Evolutionary conservation across 257 asterid genomes (phyloP).

Genomic region (Asclepias syriaca): DNA sequence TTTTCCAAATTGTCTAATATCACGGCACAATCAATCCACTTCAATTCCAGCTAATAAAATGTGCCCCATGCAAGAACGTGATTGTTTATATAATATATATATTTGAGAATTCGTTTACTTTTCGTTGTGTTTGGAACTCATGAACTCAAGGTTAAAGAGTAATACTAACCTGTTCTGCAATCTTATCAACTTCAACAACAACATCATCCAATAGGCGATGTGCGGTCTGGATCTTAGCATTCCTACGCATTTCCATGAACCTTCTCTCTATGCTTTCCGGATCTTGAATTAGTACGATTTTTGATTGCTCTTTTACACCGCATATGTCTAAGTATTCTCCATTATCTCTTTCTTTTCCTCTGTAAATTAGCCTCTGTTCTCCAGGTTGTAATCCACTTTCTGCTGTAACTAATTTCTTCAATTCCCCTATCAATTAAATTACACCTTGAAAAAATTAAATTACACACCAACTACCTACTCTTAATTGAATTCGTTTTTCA

Average conservation of each 20-base stretch:
- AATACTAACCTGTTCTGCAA: conserved; percentile 54
- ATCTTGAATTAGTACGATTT: conserved; percentile 48
- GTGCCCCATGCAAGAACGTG: background rate
- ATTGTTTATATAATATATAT: no score
- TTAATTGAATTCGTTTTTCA: no score
- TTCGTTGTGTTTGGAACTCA: no score
- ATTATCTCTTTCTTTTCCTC: conserved; percentile 57
- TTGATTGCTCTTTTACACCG: conserved; percentile 64
- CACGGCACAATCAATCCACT: background rate
- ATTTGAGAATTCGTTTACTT: no score
- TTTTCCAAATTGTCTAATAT: background rate
- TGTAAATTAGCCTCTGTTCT: conserved; percentile 54
- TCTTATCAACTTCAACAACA: conserved; percentile 41
- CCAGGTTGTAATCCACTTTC: conserved; percentile 54
- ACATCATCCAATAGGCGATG: conserved; percentile 44
- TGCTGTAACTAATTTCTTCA: conserved; percentile 52
- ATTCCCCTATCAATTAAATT: conserved; percentile 35
- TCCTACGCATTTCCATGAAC: conserved; percentile 44
- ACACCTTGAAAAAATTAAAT: background rate
- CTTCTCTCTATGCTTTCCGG: conserved; percentile 46
- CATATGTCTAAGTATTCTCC: conserved; percentile 55
- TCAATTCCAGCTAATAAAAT: background rate
- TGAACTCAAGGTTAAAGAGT: background rate
- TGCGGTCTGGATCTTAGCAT: conserved; percentile 48
- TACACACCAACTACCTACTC: no score